Evolutionary conservation across 305 asterid species (phyloP).

Genomic region (Fraxinus dipetala): DNA sequence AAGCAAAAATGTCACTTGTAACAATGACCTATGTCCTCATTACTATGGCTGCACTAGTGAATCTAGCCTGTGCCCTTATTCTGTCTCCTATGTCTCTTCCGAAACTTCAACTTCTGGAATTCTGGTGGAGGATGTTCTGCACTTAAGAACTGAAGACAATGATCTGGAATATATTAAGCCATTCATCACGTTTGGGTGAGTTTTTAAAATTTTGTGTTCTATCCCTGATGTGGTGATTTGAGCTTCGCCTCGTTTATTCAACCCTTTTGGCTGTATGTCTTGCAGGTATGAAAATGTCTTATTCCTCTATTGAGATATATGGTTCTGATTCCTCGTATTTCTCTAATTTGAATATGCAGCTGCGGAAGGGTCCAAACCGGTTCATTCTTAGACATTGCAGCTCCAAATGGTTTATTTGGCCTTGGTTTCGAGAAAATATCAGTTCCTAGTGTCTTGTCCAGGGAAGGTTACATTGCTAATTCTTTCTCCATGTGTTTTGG

Average conservation of each 20-base stretch:
- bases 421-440: conserved; percentile 76
- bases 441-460: conserved; percentile 71
- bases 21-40: conserved; percentile 52
- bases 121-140: conserved; percentile 72
- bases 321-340: neutral
- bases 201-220: conserved; percentile 24
- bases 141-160: conserved; percentile 46
- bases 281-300: neutral
- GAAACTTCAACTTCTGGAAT: conserved; percentile 86
- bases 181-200: conserved; percentile 76
- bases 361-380: conserved; percentile 89
- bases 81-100: conserved; percentile 70
- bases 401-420: conserved; percentile 84
- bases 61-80: conserved; percentile 63
- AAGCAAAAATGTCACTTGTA: conserved; percentile 67
- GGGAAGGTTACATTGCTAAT: conserved; percentile 56
- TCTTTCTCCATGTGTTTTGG: conserved; percentile 94
- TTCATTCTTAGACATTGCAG: conserved; percentile 69
- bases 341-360: conserved; percentile 44
- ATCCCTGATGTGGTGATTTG: conserved; percentile 18
- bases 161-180: conserved; percentile 47
- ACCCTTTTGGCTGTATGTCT: neutral
- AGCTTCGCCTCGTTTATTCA: neutral
- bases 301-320: neutral
- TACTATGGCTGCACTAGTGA: conserved; percentile 40